A percentile compares a stretch with the other conserved stretches of the same genome.
These are phyloP conservation scores for Lithohypha guttulata DNA, from an alignment of 2,329 filamentous ascomycete genomes.

Conservation along the genomic window DNA sequence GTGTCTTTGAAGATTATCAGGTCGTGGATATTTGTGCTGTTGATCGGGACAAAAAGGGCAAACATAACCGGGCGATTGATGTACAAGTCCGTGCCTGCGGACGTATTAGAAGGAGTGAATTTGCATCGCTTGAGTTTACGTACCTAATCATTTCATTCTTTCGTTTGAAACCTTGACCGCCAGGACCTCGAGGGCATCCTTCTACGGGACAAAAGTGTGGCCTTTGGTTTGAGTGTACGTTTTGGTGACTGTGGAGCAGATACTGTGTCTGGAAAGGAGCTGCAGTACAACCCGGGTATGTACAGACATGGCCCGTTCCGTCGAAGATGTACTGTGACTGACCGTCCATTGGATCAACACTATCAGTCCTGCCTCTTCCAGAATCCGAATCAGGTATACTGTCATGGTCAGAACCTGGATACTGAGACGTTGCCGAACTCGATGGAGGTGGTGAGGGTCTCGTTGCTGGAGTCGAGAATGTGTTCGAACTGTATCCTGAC, in stretches of 20 bases:
- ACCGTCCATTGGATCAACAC: too few relatives aligned
- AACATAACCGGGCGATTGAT: constrained; percentile 87
- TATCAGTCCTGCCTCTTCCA: too few relatives aligned
- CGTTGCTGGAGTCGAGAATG: constrained; percentile 14
- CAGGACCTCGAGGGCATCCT: constrained; percentile 47
- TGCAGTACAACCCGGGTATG: constrained; percentile 46
- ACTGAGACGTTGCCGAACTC: background rate
- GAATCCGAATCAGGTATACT: background rate
- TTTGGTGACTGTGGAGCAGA: constrained; percentile 48
- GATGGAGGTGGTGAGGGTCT: constrained; percentile 13
- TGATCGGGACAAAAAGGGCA: constrained; percentile 92
- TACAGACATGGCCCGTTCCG: constrained; percentile 31
- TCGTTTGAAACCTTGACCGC: constrained; percentile 57
- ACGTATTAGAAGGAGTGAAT: background rate
- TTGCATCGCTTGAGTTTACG: background rate
- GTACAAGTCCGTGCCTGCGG: constrained; percentile 65
- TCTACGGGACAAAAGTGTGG: constrained; percentile 53
- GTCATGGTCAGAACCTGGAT: constrained; percentile 5
- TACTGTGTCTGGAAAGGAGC: constrained; percentile 55
- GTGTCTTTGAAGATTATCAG: constrained; percentile 92
- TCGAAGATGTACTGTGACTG: constrained; percentile 37
- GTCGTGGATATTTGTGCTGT: constrained; percentile 87
- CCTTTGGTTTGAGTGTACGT: constrained; percentile 53
- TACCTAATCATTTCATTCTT: constrained; percentile 56
- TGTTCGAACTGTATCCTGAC: constrained; percentile 10